Evolutionary conservation across 2,329 filamentous ascomycete genomes (phyloP).

Genomic region (Xylogone sp.): DNA sequence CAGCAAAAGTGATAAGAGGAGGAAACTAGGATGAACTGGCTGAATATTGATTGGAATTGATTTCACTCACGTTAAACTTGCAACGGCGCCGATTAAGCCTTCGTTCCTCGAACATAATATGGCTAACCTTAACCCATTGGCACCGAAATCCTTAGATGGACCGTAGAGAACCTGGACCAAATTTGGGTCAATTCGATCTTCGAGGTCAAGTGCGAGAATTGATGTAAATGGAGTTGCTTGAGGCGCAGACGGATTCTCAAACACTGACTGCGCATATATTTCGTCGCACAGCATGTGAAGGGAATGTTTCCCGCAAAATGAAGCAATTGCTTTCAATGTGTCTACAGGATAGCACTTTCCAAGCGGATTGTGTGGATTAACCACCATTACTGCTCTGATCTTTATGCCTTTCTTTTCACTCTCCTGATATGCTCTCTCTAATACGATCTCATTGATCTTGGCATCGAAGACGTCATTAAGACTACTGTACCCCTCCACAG

Average conservation of each 20-base stretch:
- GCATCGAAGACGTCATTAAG: constrained; percentile 2
- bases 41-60: neutral
- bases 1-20: too few species aligned
- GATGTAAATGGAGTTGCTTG: constrained; percentile 38
- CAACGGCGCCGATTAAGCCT: constrained; percentile 11
- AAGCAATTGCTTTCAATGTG: constrained; percentile 23
- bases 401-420: constrained; percentile 27
- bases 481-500: neutral
- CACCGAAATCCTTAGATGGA: constrained; percentile 35
- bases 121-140: constrained; percentile 37
- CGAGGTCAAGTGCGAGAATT: constrained; percentile 38
- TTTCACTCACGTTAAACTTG: constrained; percentile 44
- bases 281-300: constrained; percentile 45
- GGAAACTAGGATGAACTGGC: neutral
- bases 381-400: constrained; percentile 35
- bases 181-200: constrained; percentile 39
- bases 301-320: constrained; percentile 35
- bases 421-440: constrained; percentile 24
- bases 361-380: constrained; percentile 26
- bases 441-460: constrained; percentile 27
- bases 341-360: constrained; percentile 9
- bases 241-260: constrained; percentile 24
- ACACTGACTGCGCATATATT: constrained; percentile 43
- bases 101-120: constrained; percentile 29
- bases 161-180: constrained; percentile 36